Conservation (phyloP, 2,329 filamentous ascomycete species). For the Cladosporium cucumerinum region DNA sequence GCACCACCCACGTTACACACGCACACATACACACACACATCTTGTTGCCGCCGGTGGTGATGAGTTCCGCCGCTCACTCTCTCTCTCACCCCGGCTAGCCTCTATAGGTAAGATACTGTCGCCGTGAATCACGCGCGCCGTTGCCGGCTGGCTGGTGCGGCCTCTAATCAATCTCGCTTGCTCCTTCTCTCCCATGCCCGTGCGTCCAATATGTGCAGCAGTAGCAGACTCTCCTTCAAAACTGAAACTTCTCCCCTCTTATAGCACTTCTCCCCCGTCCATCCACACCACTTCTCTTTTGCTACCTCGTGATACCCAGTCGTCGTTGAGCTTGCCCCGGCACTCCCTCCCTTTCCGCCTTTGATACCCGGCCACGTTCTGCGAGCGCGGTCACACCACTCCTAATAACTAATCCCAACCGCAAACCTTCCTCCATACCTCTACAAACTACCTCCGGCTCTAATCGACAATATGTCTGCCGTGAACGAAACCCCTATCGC, state of each 20-base stretch:
- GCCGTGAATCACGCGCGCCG: slow-evolving; percentile 15
- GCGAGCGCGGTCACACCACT: slow-evolving; percentile 16
- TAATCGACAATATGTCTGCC: slow-evolving; percentile 26
- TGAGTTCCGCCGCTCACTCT: not conserved
- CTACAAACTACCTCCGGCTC: not conserved
- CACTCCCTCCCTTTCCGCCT: slow-evolving; percentile 5
- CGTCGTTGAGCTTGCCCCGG: slow-evolving; percentile 1
- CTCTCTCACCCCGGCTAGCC: not conserved
- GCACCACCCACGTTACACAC: not conserved
- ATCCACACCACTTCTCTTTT: slow-evolving; percentile 6
- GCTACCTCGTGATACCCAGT: slow-evolving; percentile 16
- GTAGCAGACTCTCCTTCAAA: slow-evolving; percentile 10
- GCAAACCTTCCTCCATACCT: not conserved
- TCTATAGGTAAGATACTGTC: not conserved
- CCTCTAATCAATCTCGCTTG: slow-evolving; percentile 16
- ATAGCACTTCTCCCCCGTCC: not conserved
- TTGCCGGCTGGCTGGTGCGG: slow-evolving; percentile 14
- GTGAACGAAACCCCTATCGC: slow-evolving; percentile 20
- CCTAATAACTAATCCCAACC: slow-evolving; percentile 14
- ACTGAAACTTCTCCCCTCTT: slow-evolving; percentile 13
- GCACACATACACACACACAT: not conserved
- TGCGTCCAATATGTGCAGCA: slow-evolving; percentile 8
- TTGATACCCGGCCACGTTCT: slow-evolving; percentile 17
- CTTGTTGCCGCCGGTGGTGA: not conserved
- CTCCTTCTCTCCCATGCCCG: slow-evolving; percentile 8